Evolutionary conservation across 2,329 filamentous ascomycete species (phyloP), one percentile per base, ranked within the genome.

Genomic region (Pseudogymnoascus sp.): DNA sequence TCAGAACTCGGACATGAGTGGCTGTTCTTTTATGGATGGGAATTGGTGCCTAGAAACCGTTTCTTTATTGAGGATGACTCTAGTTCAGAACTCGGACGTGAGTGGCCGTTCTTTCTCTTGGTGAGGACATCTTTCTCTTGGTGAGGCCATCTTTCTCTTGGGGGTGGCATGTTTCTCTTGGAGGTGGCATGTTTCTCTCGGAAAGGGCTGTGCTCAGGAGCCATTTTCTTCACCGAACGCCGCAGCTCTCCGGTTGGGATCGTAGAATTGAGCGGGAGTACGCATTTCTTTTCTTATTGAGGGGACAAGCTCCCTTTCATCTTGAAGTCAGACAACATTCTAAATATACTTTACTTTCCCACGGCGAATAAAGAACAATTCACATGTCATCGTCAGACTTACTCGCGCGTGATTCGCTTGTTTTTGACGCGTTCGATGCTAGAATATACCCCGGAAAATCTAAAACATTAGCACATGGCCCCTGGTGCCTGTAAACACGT

Each of bases 401-500:
- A 8, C 26, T 23, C 7, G 14, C 3, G 2, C 21, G 10, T 55
- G 45, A 55, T 55, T 55, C 49, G 49, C 49, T 33, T 55, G 49
- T 33, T 55, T 55, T 55, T 55, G 49, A 55, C 49, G 29, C 29
- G 49, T 55, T 55, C 49, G 10, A 16, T 29, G 49, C 49, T 33
- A 55, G 49, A 55, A 55, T 19, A 55, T 55, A 55, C 49, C 49
- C 49, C 49, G 4, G 49, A 55, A 55, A 55, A 55, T 55, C 49
- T 35, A 55, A 55, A 55, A 55, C 49, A 55, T 35, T 55, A 33
- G 10, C 49, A 55, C 26, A 55, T 35, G 26, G 49, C 29, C 49
- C 49, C 49, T 55, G 49, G 49, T 55, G 49, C 49, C 49, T 55
- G 49, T 55, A 55, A 55, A 55, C 49, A 55, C 49, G 49, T 33